Conservation (phyloP, 331 rosid species). For the Malus hybrid region DNA sequence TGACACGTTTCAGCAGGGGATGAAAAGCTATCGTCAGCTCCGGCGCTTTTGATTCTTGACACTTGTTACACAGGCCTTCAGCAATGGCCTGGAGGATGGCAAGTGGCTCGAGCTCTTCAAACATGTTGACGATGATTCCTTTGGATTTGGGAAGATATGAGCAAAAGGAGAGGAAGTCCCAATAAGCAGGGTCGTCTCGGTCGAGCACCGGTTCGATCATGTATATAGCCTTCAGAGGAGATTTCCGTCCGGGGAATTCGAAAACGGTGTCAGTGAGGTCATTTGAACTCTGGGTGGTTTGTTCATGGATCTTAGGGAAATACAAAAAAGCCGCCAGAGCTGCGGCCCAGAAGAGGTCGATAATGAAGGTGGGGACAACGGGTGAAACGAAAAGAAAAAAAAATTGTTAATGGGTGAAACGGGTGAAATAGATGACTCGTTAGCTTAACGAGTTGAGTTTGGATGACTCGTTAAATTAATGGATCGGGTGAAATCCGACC, state of each 20-base stretch:
- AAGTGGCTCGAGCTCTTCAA: too few species aligned
- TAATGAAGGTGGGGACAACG: too few species aligned
- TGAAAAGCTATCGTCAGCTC: constrained; percentile 32
- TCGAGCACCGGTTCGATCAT: constrained; percentile 30
- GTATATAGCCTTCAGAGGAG: constrained; percentile 19
- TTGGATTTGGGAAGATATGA: too few species aligned
- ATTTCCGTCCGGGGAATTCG: constrained; percentile 22
- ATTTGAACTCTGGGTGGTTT: constrained; percentile 17
- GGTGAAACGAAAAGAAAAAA: too few species aligned
- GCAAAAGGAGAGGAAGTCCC: constrained; percentile 3
- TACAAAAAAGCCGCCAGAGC: constrained; percentile 14
- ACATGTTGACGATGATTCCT: too few species aligned
- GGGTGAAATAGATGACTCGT: too few species aligned
- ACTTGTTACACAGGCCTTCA: constrained; percentile 55
- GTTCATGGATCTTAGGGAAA: constrained; percentile 21
- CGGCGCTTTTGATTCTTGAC: constrained; percentile 28
- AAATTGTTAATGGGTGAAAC: too few species aligned
- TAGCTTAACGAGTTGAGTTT: too few species aligned
- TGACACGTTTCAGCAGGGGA: constrained; percentile 25
- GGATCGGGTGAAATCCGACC: too few species aligned
- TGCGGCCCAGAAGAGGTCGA: constrained; percentile 34
- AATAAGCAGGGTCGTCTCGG: constrained; percentile 29
- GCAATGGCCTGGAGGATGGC: background rate
- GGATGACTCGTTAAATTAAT: too few species aligned
- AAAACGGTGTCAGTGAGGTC: constrained; percentile 18